Conservation (phyloP, 345 rosid species). For the Cardamine resedifolia region DNA sequence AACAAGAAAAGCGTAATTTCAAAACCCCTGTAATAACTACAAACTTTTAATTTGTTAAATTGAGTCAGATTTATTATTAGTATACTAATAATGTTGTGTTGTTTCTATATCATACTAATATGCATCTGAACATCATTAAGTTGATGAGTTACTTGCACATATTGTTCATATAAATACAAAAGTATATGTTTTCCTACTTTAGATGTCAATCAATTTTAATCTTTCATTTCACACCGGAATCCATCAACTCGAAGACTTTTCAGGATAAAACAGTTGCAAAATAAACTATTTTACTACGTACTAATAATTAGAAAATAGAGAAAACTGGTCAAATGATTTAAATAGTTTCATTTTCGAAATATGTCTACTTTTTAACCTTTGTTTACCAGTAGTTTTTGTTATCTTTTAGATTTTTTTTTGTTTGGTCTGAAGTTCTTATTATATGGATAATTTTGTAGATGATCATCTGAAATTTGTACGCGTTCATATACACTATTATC, state of each 20-base stretch:
- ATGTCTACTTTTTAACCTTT: background rate
- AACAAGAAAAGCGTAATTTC: conserved; percentile 8
- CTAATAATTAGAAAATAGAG: background rate
- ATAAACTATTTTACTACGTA: background rate
- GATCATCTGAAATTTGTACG: background rate
- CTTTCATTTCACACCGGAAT: conserved; percentile 20
- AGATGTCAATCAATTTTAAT: background rate
- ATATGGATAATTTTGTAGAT: background rate
- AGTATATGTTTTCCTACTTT: conserved; percentile 1
- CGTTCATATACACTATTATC: background rate
- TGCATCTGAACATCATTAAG: background rate
- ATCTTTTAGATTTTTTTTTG: background rate
- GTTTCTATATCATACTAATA: background rate
- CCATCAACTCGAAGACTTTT: conserved; percentile 11
- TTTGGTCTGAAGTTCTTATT: background rate
- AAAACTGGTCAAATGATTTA: background rate
- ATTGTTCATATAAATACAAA: conserved; percentile 5
- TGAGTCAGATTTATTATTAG: background rate
- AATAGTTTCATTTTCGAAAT: background rate
- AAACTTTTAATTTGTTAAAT: background rate
- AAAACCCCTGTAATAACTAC: background rate
- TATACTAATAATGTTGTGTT: background rate
- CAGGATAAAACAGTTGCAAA: background rate
- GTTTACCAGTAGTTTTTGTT: background rate
- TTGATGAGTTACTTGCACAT: conserved; percentile 29